Evolutionary conservation across 1,284 basidiomycete species (phyloP), one percentile per base, ranked within the genome.

Genomic region (Agaricales sp.): DNA sequence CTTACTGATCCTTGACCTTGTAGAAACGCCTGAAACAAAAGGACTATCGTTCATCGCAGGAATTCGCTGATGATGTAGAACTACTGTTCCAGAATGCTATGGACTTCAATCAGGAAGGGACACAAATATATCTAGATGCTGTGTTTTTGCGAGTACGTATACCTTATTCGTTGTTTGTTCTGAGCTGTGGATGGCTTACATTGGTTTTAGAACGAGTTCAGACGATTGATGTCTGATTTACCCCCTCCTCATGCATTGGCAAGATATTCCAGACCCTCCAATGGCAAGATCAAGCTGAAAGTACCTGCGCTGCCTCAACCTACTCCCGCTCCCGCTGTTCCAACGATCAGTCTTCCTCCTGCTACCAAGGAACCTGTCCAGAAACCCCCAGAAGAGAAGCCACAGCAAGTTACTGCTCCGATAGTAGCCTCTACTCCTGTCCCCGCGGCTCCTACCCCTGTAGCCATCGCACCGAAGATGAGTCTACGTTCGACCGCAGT

Each of bases 51-150:
- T 73, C 73, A 1, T 67, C 80, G 1, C 69, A 76, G 3, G 82
- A 87, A 35, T 92, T 94, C 60, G 85, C 86, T 47, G 77, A 78
- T 23, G 93, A 96, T 55, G 83, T 93, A 4, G 90, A 93, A 59
- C 77, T 92, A 41, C 86, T 96, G 44, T 95, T 93, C 66, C 77
- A 80, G n/a, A 97, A 97, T 62, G 93, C 93, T 2, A 74, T 91
- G 63, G 67, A 75, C 47, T 90, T 88, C 66, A 90, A 90, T 56
- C 78, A 77, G 56, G 87, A 90, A 20, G 74, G 83, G 57, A 87
- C 82, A 19, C 70, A 64, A 49, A 84, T 90, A 35, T 89, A 82
- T 80, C 77, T 87, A 55, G 85, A 87, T 58, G 86, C 87, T 13
- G 58, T 71, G 19, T 61, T 67, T 6, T 69, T 90, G 26, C 71